Base-by-base conservation (phyloP, 306 rosid species). In the Gillenia trifoliata region DNA sequence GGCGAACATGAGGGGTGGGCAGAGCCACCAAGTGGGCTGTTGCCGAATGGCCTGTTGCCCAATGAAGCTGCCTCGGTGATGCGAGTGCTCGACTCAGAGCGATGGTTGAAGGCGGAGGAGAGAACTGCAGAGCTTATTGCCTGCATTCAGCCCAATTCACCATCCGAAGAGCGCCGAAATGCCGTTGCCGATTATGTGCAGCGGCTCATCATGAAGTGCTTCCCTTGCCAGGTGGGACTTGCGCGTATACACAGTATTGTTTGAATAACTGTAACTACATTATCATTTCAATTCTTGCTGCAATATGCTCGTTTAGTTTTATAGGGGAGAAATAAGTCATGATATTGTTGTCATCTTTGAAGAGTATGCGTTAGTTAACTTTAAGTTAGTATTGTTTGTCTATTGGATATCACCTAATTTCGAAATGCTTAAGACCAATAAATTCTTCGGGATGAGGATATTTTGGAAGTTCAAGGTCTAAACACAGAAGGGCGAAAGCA, bases 1-100 rank as follows among this genome's bases (percentile, higher is more conserved):
- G 99, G 97, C 76, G 93, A 92, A 81, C 93, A 84, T 88, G 99
- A 95, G 80, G 92, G 79, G 56, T 86, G 93, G 93, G 87, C 89
- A 72, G 87, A 86, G 93, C 92, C 93, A 90, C 84, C 82, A 57
- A 84, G 88, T 83, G 99, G 96, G 91, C 90, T 86, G 71, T 78
- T 92, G 87, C 99, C 93, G 26, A 95, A 92, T 82, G 99, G 99
- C 50, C 68, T 95, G 59, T 81, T 95, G 88, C 91, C 90, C 65
- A 79, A 92, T 84, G 98, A 95, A 85, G 98, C 89, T 4, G 86
- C 93, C 40, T 88, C 96, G 0, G 91, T 90, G 76, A 85, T 90
- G 85, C 88, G 85, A 77, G 88, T 76, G 34, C 93, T 95, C 47
- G 98, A 90, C 16, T 85, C 84, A 0, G 92, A 86, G 80, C 79